These are phyloP conservation scores for Huiozyma naganishii DNA, from an alignment of 805 yeast species.

Conservation along the genomic window DNA sequence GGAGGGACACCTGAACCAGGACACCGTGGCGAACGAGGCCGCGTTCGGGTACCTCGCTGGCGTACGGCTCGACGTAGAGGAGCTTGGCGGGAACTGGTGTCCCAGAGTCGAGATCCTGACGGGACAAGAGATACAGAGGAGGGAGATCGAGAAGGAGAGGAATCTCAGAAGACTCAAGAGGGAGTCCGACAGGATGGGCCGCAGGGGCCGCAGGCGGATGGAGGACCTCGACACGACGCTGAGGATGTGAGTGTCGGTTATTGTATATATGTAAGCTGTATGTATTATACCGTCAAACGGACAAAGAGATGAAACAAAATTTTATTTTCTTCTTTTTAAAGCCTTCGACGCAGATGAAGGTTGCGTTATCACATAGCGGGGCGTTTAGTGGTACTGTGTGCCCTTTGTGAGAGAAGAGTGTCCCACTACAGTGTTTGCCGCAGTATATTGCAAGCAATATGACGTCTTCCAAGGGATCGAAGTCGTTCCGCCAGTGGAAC, in stretches of 20 bases:
- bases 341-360: not conserved
- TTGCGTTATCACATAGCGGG: not conserved
- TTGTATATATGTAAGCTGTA: not conserved
- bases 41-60: constrained; percentile 57
- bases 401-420: no score
- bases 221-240: constrained; percentile 34
- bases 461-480: constrained; percentile 1
- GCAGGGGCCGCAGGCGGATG: constrained; percentile 35
- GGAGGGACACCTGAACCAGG: constrained; percentile 49
- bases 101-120: constrained; percentile 80
- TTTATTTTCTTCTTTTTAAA: not conserved
- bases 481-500: constrained; percentile 5
- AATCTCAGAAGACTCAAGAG: constrained; percentile 85
- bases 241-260: constrained; percentile 1
- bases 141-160: constrained; percentile 92
- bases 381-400: not conserved
- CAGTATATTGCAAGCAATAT: not conserved
- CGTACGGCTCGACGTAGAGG: constrained; percentile 61
- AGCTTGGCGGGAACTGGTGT: constrained; percentile 72
- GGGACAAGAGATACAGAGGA: constrained; percentile 86
- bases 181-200: constrained; percentile 50
- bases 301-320: not conserved
- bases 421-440: no score
- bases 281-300: not conserved
- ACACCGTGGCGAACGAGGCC: constrained; percentile 40